Evolutionary conservation across 1,284 basidiomycete species (phyloP), one percentile per base, ranked within the genome.

Genomic region (Papiliotrema laurentii): DNA sequence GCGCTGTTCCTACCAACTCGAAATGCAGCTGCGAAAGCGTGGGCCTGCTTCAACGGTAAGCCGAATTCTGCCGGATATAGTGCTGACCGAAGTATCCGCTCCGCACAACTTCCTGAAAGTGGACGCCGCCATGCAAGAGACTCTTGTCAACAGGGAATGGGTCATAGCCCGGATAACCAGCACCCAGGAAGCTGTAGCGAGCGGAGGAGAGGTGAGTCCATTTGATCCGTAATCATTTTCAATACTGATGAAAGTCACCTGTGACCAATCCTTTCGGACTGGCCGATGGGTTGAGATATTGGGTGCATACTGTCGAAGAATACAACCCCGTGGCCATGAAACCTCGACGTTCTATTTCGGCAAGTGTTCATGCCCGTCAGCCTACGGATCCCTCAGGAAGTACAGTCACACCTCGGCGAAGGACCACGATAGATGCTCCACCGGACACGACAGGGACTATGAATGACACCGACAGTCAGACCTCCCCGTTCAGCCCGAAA

Each of bases 91-190:
- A 90, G 89, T 96, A 6, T 91, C 88, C 5, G 93, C 90, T 72
- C 94, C 94, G 30, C 94, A 97, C 75, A 94, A 94, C 74, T 98
- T 98, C 77, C 81, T 98, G 38, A 83, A 90, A 65, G 86, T 89
- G 5, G 86, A 83, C 0, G 87, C 85, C 1, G 81, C 84, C 57
- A 79, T 97, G 34, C 86, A 84, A 10, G 89, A 93, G 61, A 87
- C 92, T 66, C 75, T 91, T 48, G 86, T 85, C 70, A 83, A 82
- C 18, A 80, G 89, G 40, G 92, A 96, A 73, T 96, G 90, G 89
- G 89, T 93, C 63, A 89, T 97, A 13, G 92, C 91, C 5, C 80
- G 91, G 54, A 94, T 97, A 61, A 86, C 85, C 0, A 86, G 83
- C 21, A 90, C 96, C 43, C 83, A 86, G 7, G 89, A 93, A 66